These are phyloP conservation scores for Daedaleopsis nitida DNA, from an alignment of 768 basidiomycete genomes.

Conservation along the genomic window DNA sequence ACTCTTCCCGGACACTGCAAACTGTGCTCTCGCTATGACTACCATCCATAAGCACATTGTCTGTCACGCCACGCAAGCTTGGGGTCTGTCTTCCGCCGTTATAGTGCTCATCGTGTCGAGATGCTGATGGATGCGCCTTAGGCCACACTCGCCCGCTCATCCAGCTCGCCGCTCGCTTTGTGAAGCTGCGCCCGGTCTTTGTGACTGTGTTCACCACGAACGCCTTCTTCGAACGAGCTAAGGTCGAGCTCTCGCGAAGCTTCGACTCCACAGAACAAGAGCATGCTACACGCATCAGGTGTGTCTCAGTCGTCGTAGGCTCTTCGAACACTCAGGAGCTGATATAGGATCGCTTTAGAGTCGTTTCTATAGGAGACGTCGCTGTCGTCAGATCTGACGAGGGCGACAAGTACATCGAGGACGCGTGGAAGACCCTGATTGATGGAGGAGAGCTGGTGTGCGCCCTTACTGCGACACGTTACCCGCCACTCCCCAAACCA, in stretches of 20 bases:
- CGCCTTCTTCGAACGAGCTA: constrained; percentile 1
- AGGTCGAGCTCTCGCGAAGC: constrained; percentile 7
- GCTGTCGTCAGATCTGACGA: neutral
- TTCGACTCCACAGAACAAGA: neutral
- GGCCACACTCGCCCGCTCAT: constrained; percentile 15
- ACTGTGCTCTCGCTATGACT: neutral
- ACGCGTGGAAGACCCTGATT: constrained; percentile 12
- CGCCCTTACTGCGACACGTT: neutral
- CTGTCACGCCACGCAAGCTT: constrained; percentile 1
- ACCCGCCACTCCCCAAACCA: constrained; percentile 8
- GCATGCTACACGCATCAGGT: constrained; percentile 8
- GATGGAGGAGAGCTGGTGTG: constrained; percentile 7
- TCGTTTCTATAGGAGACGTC: constrained; percentile 8
- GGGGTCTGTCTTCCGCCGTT: constrained; percentile 3
- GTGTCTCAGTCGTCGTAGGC: neutral
- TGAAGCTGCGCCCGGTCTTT: constrained; percentile 1
- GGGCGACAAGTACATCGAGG: constrained; percentile 12
- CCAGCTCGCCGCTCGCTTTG: constrained; percentile 8
- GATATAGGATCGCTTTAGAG: neutral
- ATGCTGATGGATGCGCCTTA: neutral
- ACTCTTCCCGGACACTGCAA: too few relatives aligned
- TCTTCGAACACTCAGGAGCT: neutral
- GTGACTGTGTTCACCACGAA: constrained; percentile 8
- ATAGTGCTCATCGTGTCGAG: too few relatives aligned
- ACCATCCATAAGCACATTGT: neutral